Evolutionary conservation across 164 flowering plant species (phyloP), one percentile per base, ranked within the genome.

Genomic region (Aristolochia contorta): DNA sequence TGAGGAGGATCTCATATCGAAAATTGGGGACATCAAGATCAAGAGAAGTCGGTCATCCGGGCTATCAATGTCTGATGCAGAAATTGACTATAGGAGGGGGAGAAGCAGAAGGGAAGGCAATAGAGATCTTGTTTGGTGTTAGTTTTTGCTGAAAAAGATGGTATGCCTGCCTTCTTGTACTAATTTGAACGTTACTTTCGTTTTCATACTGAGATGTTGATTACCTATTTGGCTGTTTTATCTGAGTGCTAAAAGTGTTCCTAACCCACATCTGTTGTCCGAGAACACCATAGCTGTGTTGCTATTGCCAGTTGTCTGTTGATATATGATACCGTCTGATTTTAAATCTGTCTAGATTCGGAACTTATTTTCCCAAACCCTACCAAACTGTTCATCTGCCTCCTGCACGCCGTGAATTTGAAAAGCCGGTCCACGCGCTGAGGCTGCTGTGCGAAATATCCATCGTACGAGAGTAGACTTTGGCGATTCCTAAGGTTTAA

Each of bases 51-150:
- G 74, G 23, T n/a, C 73, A 61, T n/a, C 71, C 58, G 92, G 91
- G 27, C 62, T 75, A 54, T 89, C 91, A 45, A 67, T 78, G 68
- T 87, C 98, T 25, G 96, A 92, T 71, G 93, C 96, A 43, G 98
- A 89, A 72, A 66, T 89, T 58, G 98, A 92, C 53, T 87, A 87
- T 66, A 71, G 93, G 67, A 80, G 93, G 72, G 87, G 85, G 45
- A 77, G 92, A 75, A 86, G 91, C 68, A 67, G 77, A 62, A 79
- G 85, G 72, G 83, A 78, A 65, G 75, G 80, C 32, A 79, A 63
- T 64, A 79, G 76, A 66, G 68, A 73, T 71, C 71, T 75, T 54
- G 61, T 64, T 48, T 78, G 82, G 84, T 77, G 66, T 56, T 81
- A 67, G 52, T 50, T 54, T 45, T 21, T 47, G 5, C 9, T 8